Conservation (phyloP, 208 protist species). For the Acanthamoeba sp. region DNA sequence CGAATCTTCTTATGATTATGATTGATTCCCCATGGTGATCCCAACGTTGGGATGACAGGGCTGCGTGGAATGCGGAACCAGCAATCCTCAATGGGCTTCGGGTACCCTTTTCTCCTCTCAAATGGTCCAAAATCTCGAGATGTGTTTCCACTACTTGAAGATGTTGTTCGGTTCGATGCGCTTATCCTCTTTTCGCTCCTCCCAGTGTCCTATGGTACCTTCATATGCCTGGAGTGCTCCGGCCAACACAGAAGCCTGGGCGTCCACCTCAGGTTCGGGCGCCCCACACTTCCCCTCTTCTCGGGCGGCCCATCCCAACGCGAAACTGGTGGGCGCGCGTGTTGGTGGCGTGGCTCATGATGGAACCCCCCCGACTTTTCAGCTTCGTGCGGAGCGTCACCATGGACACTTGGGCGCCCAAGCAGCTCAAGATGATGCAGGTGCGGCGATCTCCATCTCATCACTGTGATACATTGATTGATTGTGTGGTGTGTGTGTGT, state of each 20-base stretch:
- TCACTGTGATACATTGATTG: too few relatives aligned
- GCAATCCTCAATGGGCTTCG: conserved; percentile 69
- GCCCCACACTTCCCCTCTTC: neutral
- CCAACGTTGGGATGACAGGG: too few relatives aligned
- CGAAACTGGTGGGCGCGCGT: too few relatives aligned
- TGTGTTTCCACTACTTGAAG: neutral
- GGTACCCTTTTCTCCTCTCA: neutral
- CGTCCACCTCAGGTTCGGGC: conserved; percentile 37
- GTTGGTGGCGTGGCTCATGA: too few relatives aligned
- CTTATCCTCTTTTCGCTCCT: neutral
- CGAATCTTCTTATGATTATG: neutral
- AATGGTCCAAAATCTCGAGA: neutral
- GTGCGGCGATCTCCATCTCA: too few relatives aligned
- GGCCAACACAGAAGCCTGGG: conserved; percentile 10
- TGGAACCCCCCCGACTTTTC: too few relatives aligned
- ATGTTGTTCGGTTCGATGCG: neutral
- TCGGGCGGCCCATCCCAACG: too few relatives aligned
- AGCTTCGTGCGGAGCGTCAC: conserved; percentile 70
- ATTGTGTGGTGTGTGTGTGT: too few relatives aligned
- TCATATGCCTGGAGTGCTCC: conserved; percentile 59
- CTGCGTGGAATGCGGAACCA: conserved; percentile 63
- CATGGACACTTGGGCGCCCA: conserved; percentile 60
- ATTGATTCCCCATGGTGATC: neutral
- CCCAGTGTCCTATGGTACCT: conserved; percentile 42
- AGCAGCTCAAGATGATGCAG: conserved; percentile 70